Conservation (phyloP, 345 rosid genomes). For the Pelargonium nanum region DNA sequence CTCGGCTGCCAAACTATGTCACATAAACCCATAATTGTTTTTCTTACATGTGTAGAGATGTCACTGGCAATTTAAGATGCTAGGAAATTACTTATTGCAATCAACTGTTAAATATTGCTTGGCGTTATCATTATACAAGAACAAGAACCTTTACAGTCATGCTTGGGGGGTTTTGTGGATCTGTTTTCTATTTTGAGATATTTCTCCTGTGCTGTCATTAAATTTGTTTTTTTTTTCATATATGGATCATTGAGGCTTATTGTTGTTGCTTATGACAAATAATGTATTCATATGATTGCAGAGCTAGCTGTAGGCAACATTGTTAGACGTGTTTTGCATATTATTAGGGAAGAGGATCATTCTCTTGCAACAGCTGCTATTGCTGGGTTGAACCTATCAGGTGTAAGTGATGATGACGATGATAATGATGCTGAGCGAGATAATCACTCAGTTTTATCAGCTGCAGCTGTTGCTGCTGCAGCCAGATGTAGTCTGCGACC, state of each 20-base stretch:
- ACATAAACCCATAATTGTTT: too few relatives aligned
- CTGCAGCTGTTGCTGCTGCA: slow-evolving; percentile 87
- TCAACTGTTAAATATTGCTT: not conserved
- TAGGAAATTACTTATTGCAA: not conserved
- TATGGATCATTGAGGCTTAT: slow-evolving; percentile 4
- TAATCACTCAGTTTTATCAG: slow-evolving; percentile 60
- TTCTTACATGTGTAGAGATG: too few relatives aligned
- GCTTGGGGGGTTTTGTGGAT: not conserved
- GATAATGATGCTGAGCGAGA: slow-evolving; percentile 38
- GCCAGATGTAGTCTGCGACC: slow-evolving; percentile 85
- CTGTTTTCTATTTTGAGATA: not conserved
- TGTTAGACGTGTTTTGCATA: slow-evolving; percentile 90
- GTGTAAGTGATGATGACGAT: slow-evolving; percentile 72
- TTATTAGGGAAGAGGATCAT: slow-evolving; percentile 89
- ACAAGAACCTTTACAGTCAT: not conserved
- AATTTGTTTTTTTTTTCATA: not conserved
- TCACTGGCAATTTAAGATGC: not conserved
- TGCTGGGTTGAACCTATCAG: slow-evolving; percentile 55
- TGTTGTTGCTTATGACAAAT: slow-evolving; percentile 1
- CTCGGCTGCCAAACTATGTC: not conserved
- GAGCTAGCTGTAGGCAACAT: slow-evolving; percentile 98
- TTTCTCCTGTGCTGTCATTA: not conserved
- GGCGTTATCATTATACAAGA: not conserved
- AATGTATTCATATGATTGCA: slow-evolving; percentile 27
- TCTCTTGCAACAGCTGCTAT: slow-evolving; percentile 66